Percentiles rank a stretch among this genome's conserved stretches.
phyloP scores from a whole-genome alignment of 108 stramenopile genomes.

The Epithemia pelagica region DNA sequence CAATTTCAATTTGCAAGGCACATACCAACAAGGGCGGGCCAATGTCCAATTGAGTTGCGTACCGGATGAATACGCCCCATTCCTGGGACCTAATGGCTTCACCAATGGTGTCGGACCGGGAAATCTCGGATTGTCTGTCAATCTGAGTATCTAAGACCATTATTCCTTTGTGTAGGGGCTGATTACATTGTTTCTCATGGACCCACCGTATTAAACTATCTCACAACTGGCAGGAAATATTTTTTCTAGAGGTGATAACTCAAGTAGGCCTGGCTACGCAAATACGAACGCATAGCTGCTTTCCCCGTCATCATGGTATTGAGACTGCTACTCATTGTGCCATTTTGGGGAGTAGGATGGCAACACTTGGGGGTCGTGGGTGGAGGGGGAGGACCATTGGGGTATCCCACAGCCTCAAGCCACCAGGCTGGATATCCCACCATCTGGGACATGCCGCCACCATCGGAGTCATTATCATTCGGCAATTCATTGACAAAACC shows the following conservation, averaged over 20 bases:
- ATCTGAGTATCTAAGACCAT: conserved; percentile 83
- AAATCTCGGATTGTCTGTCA: conserved; percentile 91
- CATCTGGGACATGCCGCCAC: conserved; percentile 29
- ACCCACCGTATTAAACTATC: too few relatives aligned
- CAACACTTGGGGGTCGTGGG: conserved; percentile 37
- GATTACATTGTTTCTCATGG: too few relatives aligned
- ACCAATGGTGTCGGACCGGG: conserved; percentile 97
- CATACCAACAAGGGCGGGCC: conserved; percentile 91
- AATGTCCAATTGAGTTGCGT: conserved; percentile 94
- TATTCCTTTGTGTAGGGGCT: too few relatives aligned
- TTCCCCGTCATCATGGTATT: conserved; percentile 14
- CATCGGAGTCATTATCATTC: not conserved
- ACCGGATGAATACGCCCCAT: conserved; percentile 92
- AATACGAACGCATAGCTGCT: conserved; percentile 17
- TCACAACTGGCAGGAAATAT: too few relatives aligned
- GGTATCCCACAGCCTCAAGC: conserved; percentile 33
- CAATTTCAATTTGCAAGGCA: conserved; percentile 90
- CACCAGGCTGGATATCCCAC: conserved; percentile 46
- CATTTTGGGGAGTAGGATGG: conserved; percentile 24
- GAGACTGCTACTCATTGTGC: not conserved
- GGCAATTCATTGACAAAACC: conserved; percentile 35
- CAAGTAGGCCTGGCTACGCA: too few relatives aligned
- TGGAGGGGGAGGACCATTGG: conserved; percentile 38
- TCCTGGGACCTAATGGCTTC: conserved; percentile 94
- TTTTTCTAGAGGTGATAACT: too few relatives aligned